Evolutionary conservation across 768 basidiomycete species (phyloP).

Genomic region (Boletus reticulatus): DNA sequence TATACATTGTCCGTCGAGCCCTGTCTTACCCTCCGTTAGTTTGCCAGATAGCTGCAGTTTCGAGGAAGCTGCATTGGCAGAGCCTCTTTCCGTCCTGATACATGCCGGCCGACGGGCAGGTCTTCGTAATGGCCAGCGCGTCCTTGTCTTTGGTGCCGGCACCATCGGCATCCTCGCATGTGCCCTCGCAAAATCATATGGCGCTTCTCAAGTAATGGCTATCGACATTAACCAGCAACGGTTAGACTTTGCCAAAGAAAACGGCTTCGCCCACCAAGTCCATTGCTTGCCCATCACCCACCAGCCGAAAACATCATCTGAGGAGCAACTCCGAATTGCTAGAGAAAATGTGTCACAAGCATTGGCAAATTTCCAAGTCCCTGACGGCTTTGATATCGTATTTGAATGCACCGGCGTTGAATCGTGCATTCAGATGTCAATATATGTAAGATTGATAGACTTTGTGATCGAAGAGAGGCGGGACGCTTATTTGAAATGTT

Average conservation of each 20-base stretch:
- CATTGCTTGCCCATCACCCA: conserved; percentile 57
- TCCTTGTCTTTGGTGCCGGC: conserved; percentile 91
- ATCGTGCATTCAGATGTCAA: conserved; percentile 85
- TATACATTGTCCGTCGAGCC: background rate
- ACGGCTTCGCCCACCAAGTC: conserved; percentile 77
- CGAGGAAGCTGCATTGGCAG: conserved; percentile 84
- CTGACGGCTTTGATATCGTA: conserved; percentile 87
- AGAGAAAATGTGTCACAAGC: conserved; percentile 53
- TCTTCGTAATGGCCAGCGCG: conserved; percentile 53
- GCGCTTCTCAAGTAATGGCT: conserved; percentile 71
- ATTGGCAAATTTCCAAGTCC: conserved; percentile 53
- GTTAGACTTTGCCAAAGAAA: conserved; percentile 69
- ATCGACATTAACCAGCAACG: conserved; percentile 85
- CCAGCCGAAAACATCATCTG: conserved; percentile 47
- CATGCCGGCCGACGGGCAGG: conserved; percentile 51
- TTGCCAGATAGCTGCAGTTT: conserved; percentile 75
- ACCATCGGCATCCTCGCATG: conserved; percentile 92
- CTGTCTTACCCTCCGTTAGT: conserved; percentile 37
- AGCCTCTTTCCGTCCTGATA: conserved; percentile 90
- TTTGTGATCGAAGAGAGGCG: conserved; percentile 6
- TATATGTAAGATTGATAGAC: conserved; percentile 62
- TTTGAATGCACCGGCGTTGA: conserved; percentile 97
- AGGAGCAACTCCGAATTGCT: conserved; percentile 59
- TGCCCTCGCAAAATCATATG: conserved; percentile 68
- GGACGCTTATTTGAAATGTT: conserved; percentile 12